Evolutionary conservation across 2,329 filamentous ascomycete genomes (phyloP).

Genomic region (Talaromyces sp.): DNA sequence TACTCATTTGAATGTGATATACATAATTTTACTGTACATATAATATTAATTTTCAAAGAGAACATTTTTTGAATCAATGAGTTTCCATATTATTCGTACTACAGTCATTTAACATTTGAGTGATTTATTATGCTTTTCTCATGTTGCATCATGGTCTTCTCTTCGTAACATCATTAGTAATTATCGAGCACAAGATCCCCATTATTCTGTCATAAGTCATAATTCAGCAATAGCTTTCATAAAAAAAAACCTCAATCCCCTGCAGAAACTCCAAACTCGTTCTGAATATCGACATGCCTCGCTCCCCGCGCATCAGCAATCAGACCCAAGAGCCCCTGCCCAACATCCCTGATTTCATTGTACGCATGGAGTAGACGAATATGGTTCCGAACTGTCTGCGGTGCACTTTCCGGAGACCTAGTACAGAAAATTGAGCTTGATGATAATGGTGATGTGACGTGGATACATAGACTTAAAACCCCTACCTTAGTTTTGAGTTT

Average conservation of each 20-base stretch:
- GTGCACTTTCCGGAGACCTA: slow-evolving; percentile 37
- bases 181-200: background rate
- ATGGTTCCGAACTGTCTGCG: slow-evolving; percentile 54
- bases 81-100: background rate
- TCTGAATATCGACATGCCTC: slow-evolving; percentile 40
- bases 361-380: slow-evolving; percentile 62
- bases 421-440: background rate
- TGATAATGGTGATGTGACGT: background rate
- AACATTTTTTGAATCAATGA: background rate
- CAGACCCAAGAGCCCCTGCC: slow-evolving; percentile 59
- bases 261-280: slow-evolving; percentile 33
- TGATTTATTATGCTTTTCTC: background rate
- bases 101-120: background rate
- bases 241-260: slow-evolving; percentile 24
- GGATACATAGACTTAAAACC: background rate
- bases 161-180: background rate
- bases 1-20: background rate
- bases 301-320: slow-evolving; percentile 60
- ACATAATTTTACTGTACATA: background rate
- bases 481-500: slow-evolving; percentile 29
- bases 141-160: background rate
- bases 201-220: background rate
- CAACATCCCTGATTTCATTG: slow-evolving; percentile 66
- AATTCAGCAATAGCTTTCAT: too few species aligned
- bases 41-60: background rate